Percentiles rank a stretch among this genome's conserved stretches.
Evolutionary conservation across 2,329 filamentous ascomycete species (phyloP).

Genomic region (Fusarium acutatum): DNA sequence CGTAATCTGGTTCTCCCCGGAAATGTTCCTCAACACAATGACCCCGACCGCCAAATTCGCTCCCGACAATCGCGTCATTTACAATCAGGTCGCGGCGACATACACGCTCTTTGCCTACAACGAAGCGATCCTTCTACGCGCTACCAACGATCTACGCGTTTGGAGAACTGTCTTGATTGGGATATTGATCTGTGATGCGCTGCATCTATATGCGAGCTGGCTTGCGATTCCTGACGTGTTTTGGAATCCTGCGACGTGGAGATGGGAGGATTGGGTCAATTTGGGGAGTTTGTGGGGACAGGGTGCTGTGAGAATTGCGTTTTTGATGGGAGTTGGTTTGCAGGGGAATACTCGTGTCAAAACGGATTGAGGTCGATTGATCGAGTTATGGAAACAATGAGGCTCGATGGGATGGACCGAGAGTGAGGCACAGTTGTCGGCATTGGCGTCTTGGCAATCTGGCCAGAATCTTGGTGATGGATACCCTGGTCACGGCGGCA

Average conservation of each 20-base stretch:
- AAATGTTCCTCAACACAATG: conserved; percentile 22
- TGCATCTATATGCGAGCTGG: conserved; percentile 28
- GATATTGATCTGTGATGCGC: conserved; percentile 19
- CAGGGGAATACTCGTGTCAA: neutral
- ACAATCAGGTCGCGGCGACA: conserved; percentile 26
- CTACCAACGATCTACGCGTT: conserved; percentile 12
- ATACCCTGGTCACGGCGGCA: neutral
- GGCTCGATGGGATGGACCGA: neutral
- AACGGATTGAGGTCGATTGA: neutral
- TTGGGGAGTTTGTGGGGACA: conserved; percentile 29
- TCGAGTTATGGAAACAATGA: neutral
- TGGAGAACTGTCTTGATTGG: conserved; percentile 17
- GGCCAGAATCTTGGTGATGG: neutral
- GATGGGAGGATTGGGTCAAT: conserved; percentile 32
- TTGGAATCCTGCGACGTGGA: conserved; percentile 14
- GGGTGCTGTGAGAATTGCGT: conserved; percentile 18
- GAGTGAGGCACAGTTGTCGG: neutral
- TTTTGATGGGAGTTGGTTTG: conserved; percentile 21
- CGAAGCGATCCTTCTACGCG: conserved; percentile 18
- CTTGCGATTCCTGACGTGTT: conserved; percentile 15
- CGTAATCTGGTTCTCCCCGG: conserved; percentile 6
- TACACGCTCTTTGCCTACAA: conserved; percentile 32
- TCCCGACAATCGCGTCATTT: conserved; percentile 26
- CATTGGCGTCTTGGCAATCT: neutral
- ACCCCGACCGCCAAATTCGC: conserved; percentile 6